Percentiles rank a stretch among this genome's conserved stretches.
phyloP scores from a whole-genome alignment of 176 grass and related monocot genomes.

The Eragrostis curvula region DNA sequence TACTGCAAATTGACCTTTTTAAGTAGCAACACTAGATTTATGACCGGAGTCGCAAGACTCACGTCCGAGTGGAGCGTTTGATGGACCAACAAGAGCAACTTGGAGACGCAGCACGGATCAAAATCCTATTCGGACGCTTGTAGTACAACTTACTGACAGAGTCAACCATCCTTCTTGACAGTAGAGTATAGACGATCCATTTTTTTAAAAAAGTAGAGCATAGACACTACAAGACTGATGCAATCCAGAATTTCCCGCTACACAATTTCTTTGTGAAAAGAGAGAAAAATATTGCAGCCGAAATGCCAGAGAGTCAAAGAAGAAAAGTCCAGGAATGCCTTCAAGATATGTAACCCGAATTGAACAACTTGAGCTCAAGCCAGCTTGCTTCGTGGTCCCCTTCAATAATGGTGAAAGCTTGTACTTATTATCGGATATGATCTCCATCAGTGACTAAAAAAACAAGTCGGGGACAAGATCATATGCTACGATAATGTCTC shows the following conservation, averaged over 20 bases:
- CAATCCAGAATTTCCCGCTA: too few species aligned
- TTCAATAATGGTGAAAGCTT: slow-evolving; percentile 34
- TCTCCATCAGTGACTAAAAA: not conserved
- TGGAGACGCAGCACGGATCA: not conserved
- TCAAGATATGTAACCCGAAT: not conserved
- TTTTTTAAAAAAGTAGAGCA: too few species aligned
- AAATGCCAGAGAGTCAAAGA: not conserved
- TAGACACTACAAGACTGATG: too few species aligned
- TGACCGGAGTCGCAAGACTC: too few species aligned
- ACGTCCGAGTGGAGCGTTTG: too few species aligned
- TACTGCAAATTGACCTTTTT: too few species aligned
- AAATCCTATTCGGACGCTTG: not conserved
- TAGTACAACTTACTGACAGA: not conserved
- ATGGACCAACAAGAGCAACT: not conserved
- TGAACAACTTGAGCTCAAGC: slow-evolving; percentile 28
- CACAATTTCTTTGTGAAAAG: too few species aligned
- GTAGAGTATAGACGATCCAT: too few species aligned
- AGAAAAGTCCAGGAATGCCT: not conserved
- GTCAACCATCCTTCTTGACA: not conserved
- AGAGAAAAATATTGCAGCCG: too few species aligned
- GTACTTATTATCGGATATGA: slow-evolving; percentile 5
- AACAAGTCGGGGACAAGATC: slow-evolving; percentile 23
- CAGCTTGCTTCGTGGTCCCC: slow-evolving; percentile 23
- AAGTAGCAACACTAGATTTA: too few species aligned
- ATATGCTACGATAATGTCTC: slow-evolving; percentile 40